Evolutionary conservation across 2,329 filamentous ascomycete genomes (phyloP).

Genomic region (Xylaria sp.): DNA sequence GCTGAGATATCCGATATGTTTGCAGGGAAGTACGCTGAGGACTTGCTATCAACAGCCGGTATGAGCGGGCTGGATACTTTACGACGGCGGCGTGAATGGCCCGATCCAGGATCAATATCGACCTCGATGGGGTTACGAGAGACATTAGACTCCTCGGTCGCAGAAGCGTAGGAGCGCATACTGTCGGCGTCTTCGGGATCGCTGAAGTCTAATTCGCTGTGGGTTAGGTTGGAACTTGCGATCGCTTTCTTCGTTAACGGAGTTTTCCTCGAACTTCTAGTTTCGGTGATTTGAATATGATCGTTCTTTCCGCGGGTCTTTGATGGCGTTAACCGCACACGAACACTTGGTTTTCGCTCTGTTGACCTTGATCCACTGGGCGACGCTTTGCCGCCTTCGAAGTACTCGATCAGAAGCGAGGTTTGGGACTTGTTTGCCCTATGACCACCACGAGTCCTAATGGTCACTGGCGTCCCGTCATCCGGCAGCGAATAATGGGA

Average conservation of each 20-base stretch:
- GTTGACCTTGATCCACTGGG: slow-evolving; percentile 60
- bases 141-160: slow-evolving; percentile 81
- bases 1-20: slow-evolving; percentile 87
- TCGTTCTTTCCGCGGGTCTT: slow-evolving; percentile 72
- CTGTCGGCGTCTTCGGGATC: slow-evolving; percentile 72
- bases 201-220: slow-evolving; percentile 64
- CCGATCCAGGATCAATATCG: slow-evolving; percentile 74
- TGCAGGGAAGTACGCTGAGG: slow-evolving; percentile 69
- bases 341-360: slow-evolving; percentile 83
- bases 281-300: slow-evolving; percentile 88
- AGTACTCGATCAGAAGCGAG: slow-evolving; percentile 93
- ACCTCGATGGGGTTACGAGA: slow-evolving; percentile 84
- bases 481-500: slow-evolving; percentile 84
- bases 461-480: slow-evolving; percentile 91
- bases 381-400: slow-evolving; percentile 79
- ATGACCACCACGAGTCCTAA: slow-evolving; percentile 77
- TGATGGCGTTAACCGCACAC: slow-evolving; percentile 81
- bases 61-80: slow-evolving; percentile 72
- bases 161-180: slow-evolving; percentile 79
- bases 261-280: slow-evolving; percentile 76
- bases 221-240: slow-evolving; percentile 64
- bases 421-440: slow-evolving; percentile 77
- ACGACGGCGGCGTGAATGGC: slow-evolving; percentile 65
- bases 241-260: slow-evolving; percentile 58
- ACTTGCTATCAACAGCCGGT: slow-evolving; percentile 65